Percentiles rank a stretch among this genome's conserved stretches.
These are phyloP conservation scores for Penicillium angulare DNA, from an alignment of 495 filamentous ascomycete genomes.

Conservation along the genomic window DNA sequence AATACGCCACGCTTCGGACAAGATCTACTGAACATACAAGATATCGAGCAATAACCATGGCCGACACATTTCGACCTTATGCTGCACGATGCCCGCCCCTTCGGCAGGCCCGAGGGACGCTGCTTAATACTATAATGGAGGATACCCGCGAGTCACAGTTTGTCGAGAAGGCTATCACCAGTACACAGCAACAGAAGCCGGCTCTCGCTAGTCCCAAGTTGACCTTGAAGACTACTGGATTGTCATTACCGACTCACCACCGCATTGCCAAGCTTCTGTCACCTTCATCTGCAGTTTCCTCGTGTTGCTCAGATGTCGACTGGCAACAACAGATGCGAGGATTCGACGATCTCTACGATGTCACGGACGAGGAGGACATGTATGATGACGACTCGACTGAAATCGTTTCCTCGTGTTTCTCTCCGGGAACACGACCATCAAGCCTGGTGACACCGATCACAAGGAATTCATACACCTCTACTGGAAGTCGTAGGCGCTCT, in stretches of 20 bases:
- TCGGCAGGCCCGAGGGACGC: slow-evolving; percentile 68
- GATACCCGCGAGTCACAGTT: slow-evolving; percentile 48
- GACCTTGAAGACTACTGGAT: slow-evolving; percentile 38
- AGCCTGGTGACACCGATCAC: slow-evolving; percentile 40
- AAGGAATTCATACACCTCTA: slow-evolving; percentile 39
- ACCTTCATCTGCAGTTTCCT: slow-evolving; percentile 39
- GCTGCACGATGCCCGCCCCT: slow-evolving; percentile 56
- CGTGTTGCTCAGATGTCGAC: slow-evolving; percentile 42
- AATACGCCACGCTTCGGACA: slow-evolving; percentile 13
- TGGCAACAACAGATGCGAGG: slow-evolving; percentile 48
- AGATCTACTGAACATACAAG: slow-evolving; percentile 2
- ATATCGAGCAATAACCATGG: slow-evolving; percentile 44
- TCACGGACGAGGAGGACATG: slow-evolving; percentile 64
- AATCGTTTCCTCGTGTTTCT: slow-evolving; percentile 39
- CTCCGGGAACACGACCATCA: slow-evolving; percentile 41
- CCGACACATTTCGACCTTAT: slow-evolving; percentile 57
- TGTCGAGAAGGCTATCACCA: slow-evolving; percentile 13
- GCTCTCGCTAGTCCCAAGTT: slow-evolving; percentile 22
- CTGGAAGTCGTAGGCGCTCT: slow-evolving; percentile 47
- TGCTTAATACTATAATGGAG: slow-evolving; percentile 87
- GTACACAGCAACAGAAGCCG: slow-evolving; percentile 6
- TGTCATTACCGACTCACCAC: slow-evolving; percentile 30
- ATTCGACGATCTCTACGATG: slow-evolving; percentile 85
- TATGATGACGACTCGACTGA: slow-evolving; percentile 37
- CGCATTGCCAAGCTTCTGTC: slow-evolving; percentile 32